Base-by-base conservation (phyloP, 768 basidiomycete genomes). In the Porpolomopsis calyptriformis region DNA sequence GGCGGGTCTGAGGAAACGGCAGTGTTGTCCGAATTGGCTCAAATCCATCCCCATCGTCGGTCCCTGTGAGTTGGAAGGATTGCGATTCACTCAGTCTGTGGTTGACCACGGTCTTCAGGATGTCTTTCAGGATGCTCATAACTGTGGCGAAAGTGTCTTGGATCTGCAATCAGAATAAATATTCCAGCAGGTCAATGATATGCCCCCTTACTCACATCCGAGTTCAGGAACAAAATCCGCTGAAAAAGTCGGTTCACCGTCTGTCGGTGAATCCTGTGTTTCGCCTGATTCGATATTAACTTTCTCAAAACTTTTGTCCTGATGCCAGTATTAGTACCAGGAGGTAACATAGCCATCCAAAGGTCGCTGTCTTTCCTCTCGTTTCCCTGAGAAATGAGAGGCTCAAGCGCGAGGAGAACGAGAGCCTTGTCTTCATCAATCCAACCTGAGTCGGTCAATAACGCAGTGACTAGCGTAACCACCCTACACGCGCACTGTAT, bases 361-460 rank as follows among this genome's bases (percentile, higher is more conserved):
- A 60, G 58, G 4, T 48, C 23, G n/a, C 60, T 60, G 4, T 58
- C 62, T 3, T 57, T 54, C 2, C 51, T 40, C 1, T 52, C 53
- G 31, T 66, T 61, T 5, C 60, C 67, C 26, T 64, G 64, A n/a
- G 63, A 54, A 16, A 81, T 65, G 36, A 93, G 58, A 22, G 82
- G 80, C 43, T 83, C 77, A 19, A 94, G 64, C 0, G 76, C 80
- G 34, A 72, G 67, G 37, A 86, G 56, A 7, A 96, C 73, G 9
- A 80, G 51, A 1, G 79, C 70, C 53, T 78, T 77, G 54, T 93
- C 87, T 7, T 73, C 61, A 0, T 66, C 52, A 1, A 72, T 76
- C 82, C 85, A 85, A 12, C 63, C 68, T 14, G 61, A 52, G 22
- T 66, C 58, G 16, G 72, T 48, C 50, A 77, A 52, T 14, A 73